Conservation (phyloP, 345 rosid species). For the Salix viminalis region DNA sequence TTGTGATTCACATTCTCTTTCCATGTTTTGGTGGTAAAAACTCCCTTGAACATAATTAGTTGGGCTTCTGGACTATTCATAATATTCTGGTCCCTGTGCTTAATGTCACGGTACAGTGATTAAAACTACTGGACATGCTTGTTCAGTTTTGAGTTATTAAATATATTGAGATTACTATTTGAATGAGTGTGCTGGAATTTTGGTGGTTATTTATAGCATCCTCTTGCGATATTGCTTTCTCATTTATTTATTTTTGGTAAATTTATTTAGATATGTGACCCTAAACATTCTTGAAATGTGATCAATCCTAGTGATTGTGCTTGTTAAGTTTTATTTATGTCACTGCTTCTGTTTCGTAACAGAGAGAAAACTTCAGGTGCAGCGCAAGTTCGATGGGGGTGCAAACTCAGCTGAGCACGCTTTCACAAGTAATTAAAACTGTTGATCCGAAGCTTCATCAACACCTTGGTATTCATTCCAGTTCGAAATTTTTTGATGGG, state of each 20-base stretch:
- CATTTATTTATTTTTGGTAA: background rate
- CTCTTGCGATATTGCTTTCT: background rate
- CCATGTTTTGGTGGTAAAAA: no score
- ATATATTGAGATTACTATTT: no score
- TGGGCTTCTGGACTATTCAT: no score
- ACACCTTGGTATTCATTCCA: constrained; percentile 61
- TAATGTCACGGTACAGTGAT: no score
- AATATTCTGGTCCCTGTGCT: no score
- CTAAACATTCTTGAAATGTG: background rate
- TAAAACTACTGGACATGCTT: no score
- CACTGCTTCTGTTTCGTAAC: constrained; percentile 21
- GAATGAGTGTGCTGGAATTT: no score
- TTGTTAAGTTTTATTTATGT: constrained; percentile 1
- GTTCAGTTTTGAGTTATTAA: no score
- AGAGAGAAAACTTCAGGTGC: constrained; percentile 90
- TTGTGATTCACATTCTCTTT: no score
- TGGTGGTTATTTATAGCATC: no score
- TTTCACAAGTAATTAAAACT: constrained; percentile 79
- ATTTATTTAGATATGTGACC: background rate
- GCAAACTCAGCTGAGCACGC: constrained; percentile 74
- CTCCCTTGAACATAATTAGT: no score
- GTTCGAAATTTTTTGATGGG: background rate
- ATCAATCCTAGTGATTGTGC: constrained; percentile 2
- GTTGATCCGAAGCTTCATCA: constrained; percentile 91
- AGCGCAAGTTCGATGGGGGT: constrained; percentile 75